A percentile compares a stretch with the other conserved stretches of the same genome.
phyloP scores from a whole-genome alignment of 768 basidiomycete genomes.

The Russula ochroleuca region DNA sequence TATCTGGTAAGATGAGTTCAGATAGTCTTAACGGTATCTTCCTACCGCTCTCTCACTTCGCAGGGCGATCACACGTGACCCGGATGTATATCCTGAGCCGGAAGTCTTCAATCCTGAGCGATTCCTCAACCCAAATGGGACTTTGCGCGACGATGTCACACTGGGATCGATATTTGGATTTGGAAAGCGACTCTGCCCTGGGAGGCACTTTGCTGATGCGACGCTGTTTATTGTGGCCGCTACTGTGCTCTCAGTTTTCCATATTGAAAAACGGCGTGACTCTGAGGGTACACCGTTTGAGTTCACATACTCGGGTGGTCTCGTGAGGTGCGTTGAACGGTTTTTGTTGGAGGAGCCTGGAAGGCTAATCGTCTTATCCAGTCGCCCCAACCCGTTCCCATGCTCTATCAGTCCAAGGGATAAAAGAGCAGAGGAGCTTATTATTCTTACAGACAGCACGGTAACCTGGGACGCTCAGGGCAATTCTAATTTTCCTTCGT shows the following conservation, averaged over 20 bases:
- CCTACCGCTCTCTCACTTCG: not conserved
- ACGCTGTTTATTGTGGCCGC: conserved; percentile 12
- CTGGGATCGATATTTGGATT: not conserved
- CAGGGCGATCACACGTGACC: conserved; percentile 16
- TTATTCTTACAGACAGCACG: not conserved
- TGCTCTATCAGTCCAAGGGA: conserved; percentile 17
- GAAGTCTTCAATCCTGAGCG: conserved; percentile 11
- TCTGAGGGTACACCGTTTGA: not conserved
- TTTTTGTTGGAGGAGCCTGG: not conserved
- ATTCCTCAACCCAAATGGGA: conserved; percentile 2
- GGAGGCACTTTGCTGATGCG: conserved; percentile 15
- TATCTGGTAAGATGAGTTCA: not conserved
- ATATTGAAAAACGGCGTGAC: not conserved
- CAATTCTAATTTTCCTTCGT: not conserved
- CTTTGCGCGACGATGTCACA: not conserved
- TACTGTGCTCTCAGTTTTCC: conserved; percentile 5
- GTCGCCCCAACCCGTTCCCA: not conserved
- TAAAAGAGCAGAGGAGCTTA: conserved; percentile 3
- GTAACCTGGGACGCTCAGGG: not conserved
- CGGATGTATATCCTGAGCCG: conserved; percentile 12
- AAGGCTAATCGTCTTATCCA: not conserved
- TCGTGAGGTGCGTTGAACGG: not conserved
- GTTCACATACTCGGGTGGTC: not conserved
- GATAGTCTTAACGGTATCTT: not conserved
- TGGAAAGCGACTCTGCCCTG: conserved; percentile 18